phyloP scores from a whole-genome alignment of 2,329 filamentous ascomycete genomes.

The Tricladium varicosporioides region DNA sequence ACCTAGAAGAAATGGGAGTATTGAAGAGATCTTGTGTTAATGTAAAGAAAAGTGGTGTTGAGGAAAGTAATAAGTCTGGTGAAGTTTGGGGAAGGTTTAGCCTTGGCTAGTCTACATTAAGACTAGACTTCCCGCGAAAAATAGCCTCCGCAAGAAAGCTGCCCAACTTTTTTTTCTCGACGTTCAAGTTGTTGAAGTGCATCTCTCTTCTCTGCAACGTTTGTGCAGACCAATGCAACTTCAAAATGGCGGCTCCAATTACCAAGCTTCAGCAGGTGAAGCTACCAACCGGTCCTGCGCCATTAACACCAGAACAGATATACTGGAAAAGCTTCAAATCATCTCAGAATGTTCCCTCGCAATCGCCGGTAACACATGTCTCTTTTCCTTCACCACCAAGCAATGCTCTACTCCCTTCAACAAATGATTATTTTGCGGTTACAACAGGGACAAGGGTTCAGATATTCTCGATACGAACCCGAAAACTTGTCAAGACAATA shows the following conservation, averaged over 20 bases:
- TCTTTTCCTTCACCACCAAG: constrained; percentile 59
- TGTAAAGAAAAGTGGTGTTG: too few species aligned
- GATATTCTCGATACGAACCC: constrained; percentile 87
- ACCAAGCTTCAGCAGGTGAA: constrained; percentile 55
- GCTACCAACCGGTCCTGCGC: constrained; percentile 76
- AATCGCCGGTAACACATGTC: constrained; percentile 88
- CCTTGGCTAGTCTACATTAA: neutral
- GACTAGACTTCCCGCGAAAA: constrained; percentile 8
- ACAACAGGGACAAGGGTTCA: constrained; percentile 94
- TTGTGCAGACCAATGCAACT: constrained; percentile 7
- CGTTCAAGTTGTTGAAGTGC: neutral
- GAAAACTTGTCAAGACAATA: constrained; percentile 91
- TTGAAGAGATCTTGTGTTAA: too few species aligned
- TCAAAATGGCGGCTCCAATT: constrained; percentile 32
- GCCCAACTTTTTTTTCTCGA: constrained; percentile 11
- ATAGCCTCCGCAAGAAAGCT: constrained; percentile 3
- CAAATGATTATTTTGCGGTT: constrained; percentile 78
- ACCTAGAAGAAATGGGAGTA: too few species aligned
- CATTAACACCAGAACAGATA: constrained; percentile 84
- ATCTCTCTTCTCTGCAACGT: neutral
- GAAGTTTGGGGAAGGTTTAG: constrained; percentile 2
- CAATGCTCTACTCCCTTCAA: constrained; percentile 42
- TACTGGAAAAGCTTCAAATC: constrained; percentile 98
- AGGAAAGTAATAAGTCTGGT: neutral
- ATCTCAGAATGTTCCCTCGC: constrained; percentile 84